phyloP scores from a whole-genome alignment of 2,329 filamentous ascomycete genomes.

The Aureobasidium musti region DNA sequence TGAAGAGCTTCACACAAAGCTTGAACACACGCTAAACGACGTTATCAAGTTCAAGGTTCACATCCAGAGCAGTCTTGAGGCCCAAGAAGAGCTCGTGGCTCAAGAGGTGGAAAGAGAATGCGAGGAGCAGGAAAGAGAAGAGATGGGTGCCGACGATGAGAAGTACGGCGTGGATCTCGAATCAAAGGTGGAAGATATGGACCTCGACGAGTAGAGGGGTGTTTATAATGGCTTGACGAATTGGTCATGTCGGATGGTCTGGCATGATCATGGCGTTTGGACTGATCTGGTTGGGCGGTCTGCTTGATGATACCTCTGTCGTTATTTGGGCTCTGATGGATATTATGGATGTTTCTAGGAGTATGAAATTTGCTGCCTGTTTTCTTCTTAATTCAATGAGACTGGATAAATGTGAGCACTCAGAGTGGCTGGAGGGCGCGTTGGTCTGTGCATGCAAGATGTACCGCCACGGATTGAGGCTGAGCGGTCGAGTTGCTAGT shows the following conservation, averaged over 20 bases:
- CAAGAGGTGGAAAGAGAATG: slow-evolving; percentile 78
- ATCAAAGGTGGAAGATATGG: slow-evolving; percentile 21
- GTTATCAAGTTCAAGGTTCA: slow-evolving; percentile 99
- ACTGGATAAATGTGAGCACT: background rate
- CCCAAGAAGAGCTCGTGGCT: slow-evolving; percentile 90
- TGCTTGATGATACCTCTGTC: slow-evolving; percentile 26
- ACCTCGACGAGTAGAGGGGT: slow-evolving; percentile 15
- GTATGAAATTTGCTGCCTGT: background rate
- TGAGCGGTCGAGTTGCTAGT: slow-evolving; percentile 2
- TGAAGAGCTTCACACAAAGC: slow-evolving; percentile 97
- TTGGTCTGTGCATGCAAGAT: background rate
- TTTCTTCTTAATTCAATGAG: background rate
- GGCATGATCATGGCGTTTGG: background rate
- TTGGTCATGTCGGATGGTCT: background rate
- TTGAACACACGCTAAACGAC: slow-evolving; percentile 94
- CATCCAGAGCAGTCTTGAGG: slow-evolving; percentile 86
- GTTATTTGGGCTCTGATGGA: slow-evolving; percentile 1
- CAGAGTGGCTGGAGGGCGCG: background rate
- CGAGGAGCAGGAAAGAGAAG: slow-evolving; percentile 50
- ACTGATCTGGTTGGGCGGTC: slow-evolving; percentile 1
- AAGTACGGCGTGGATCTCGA: slow-evolving; percentile 23
- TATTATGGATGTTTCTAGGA: background rate
- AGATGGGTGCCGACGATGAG: slow-evolving; percentile 30
- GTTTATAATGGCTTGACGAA: slow-evolving; percentile 4
- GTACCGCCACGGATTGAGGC: slow-evolving; percentile 10